These are phyloP conservation scores for Knoxdaviesia capensis DNA, from an alignment of 2,329 filamentous ascomycete species.

Conservation along the genomic window DNA sequence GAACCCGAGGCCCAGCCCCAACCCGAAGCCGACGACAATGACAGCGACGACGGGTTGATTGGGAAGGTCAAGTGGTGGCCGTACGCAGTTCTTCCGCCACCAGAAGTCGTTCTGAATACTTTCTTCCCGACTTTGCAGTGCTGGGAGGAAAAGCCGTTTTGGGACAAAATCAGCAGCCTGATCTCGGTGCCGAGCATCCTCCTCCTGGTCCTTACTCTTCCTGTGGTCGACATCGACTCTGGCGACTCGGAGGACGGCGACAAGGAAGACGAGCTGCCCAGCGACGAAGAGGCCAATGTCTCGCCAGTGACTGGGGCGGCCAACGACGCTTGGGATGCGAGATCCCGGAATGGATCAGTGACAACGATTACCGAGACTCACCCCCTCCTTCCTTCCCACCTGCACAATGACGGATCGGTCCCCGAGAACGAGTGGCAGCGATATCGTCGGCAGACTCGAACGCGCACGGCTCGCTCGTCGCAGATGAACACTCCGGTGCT, in stretches of 20 bases:
- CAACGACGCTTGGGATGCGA: neutral
- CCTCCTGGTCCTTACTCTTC: constrained; percentile 71
- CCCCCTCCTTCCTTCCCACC: too few relatives aligned
- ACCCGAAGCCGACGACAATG: neutral
- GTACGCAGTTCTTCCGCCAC: constrained; percentile 49
- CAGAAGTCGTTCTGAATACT: constrained; percentile 48
- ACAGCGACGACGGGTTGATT: constrained; percentile 2
- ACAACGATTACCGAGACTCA: too few relatives aligned
- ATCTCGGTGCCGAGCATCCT: constrained; percentile 83
- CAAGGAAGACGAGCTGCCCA: neutral
- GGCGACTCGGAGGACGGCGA: constrained; percentile 16
- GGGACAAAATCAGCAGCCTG: constrained; percentile 63
- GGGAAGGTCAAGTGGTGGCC: constrained; percentile 51
- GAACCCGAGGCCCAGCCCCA: too few relatives aligned
- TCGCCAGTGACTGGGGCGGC: constrained; percentile 15
- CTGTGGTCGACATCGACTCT: constrained; percentile 61
- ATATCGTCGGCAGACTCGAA: constrained; percentile 27
- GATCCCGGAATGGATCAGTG: too few relatives aligned
- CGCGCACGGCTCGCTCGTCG: constrained; percentile 10
- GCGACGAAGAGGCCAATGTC: neutral
- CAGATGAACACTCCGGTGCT: constrained; percentile 13
- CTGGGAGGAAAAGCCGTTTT: constrained; percentile 67
- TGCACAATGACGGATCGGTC: neutral
- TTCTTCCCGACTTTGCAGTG: constrained; percentile 73
- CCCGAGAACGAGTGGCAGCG: constrained; percentile 31